phyloP scores from a whole-genome alignment of 768 basidiomycete genomes.

The Sarcodon aspratus region DNA sequence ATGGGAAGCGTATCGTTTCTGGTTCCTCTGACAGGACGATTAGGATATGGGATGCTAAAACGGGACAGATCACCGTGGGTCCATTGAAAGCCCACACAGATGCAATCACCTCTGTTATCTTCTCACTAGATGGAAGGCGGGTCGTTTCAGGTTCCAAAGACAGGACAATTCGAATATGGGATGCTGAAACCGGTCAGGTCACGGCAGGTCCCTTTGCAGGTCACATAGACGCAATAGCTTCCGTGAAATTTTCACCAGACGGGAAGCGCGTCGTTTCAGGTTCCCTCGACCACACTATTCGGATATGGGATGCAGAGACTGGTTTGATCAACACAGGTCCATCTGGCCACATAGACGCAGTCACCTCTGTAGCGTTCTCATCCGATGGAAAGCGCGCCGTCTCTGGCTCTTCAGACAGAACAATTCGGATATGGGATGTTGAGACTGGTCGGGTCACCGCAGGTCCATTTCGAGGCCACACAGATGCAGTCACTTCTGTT shows the following conservation, averaged over 20 bases:
- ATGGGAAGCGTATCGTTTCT: constrained; percentile 17
- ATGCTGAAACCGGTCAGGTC: constrained; percentile 7
- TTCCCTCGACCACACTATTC: constrained; percentile 10
- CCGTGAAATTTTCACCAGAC: constrained; percentile 12
- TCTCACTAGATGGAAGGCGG: constrained; percentile 10
- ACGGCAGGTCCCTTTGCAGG: neutral
- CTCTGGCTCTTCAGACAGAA: constrained; percentile 13
- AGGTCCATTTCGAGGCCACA: constrained; percentile 5
- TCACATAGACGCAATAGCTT: neutral
- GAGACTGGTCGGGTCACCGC: constrained; percentile 1
- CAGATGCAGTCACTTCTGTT: constrained; percentile 4
- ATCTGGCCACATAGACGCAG: constrained; percentile 5
- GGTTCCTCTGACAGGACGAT: constrained; percentile 17
- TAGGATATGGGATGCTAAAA: constrained; percentile 17
- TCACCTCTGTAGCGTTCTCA: constrained; percentile 14
- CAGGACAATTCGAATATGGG: constrained; percentile 12
- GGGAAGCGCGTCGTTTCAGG: constrained; percentile 10
- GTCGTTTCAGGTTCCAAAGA: constrained; percentile 15
- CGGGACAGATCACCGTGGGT: neutral
- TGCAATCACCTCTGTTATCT: constrained; percentile 8
- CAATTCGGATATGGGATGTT: constrained; percentile 11
- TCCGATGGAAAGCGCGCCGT: constrained; percentile 12
- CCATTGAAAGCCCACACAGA: constrained; percentile 11
- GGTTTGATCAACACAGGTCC: constrained; percentile 3
- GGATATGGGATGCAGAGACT: constrained; percentile 13